Percentiles rank a stretch among this genome's conserved stretches.
Evolutionary conservation across 2,329 filamentous ascomycete species (phyloP).

Genomic region (Annulohypoxylon truncatum): DNA sequence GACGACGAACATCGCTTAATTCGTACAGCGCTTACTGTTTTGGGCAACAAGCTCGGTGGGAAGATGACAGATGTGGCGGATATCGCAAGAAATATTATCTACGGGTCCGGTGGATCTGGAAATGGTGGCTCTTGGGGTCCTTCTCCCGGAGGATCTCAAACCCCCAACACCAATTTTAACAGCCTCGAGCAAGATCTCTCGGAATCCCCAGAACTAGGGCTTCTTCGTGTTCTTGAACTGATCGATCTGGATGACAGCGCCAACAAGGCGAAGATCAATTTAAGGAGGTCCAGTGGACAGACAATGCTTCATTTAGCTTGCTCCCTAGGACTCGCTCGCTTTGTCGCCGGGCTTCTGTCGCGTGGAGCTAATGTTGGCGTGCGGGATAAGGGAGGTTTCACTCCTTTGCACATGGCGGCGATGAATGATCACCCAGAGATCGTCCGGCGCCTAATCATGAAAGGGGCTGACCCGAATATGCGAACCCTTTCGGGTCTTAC

Average conservation of each 20-base stretch:
- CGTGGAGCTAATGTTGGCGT: conserved; percentile 81
- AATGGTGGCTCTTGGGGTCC: conserved; percentile 52
- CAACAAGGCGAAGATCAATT: conserved; percentile 74
- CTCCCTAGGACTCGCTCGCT: conserved; percentile 77
- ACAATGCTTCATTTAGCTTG: conserved; percentile 85
- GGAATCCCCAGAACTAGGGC: conserved; percentile 68
- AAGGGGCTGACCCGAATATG: conserved; percentile 77
- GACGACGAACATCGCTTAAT: conserved; percentile 77
- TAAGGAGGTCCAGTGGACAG: conserved; percentile 74
- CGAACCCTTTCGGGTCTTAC: conserved; percentile 77
- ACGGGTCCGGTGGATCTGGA: conserved; percentile 59
- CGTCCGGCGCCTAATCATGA: conserved; percentile 77
- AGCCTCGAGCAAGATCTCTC: conserved; percentile 55
- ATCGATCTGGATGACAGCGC: conserved; percentile 82
- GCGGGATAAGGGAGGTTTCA: conserved; percentile 82
- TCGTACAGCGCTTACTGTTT: conserved; percentile 72
- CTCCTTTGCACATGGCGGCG: conserved; percentile 83
- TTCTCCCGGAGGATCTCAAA: conserved; percentile 57
- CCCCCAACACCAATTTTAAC: conserved; percentile 58
- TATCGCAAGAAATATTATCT: conserved; percentile 70
- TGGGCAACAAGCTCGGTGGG: conserved; percentile 73
- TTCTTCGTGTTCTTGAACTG: conserved; percentile 80
- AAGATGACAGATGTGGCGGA: conserved; percentile 71
- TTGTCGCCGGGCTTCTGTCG: conserved; percentile 80
- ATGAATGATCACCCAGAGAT: conserved; percentile 81